Evolutionary conservation across 805 yeast species (phyloP), one percentile per base, ranked within the genome.

Genomic region (Kazachstania bromeliacearum): DNA sequence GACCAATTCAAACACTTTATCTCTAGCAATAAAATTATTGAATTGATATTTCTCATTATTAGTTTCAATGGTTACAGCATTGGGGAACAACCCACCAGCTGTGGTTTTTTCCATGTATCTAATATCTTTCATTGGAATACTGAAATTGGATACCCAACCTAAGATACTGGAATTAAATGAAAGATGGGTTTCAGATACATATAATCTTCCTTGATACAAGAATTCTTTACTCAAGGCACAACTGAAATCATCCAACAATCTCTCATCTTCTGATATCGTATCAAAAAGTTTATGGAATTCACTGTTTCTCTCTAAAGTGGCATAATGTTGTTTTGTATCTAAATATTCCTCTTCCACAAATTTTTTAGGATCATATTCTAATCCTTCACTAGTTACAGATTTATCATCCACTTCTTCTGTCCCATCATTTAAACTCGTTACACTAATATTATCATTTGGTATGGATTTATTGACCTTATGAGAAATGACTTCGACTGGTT

Each of bases 1-100:
- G 45, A 92, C 65, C 38, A 85, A 70, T 31, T 78, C 80, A 46
- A 73, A 73, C 0, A 94, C 79, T 6, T 77, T 58, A 55, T 89
- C 96, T 41, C 97, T 71, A 2, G 92, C 75, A 4, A 85, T 65
- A 51, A 89, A 85, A 41, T 94, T 84, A 7, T 95, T 96, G 67
- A 89, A 89, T 14, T 75, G 75, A 51, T 84, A 82, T 42, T 73
- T 75, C 68, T 70, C 59, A 67, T 70, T 53, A 29, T 61, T 66
- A 0, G 92, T 80, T 48, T 77, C 79, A 17, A 85, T 67, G 6
- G 72, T 63, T 24, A 89, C 85, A 2, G 95, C 96, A 55, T 89
- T 89, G 16, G 95, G 94, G 51, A 89, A 85, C 17, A 89, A 64
- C 0, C 94, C 95, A 5, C 85, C 96, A 0, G 96, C 85, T 13